phyloP scores from a whole-genome alignment of 2,329 filamentous ascomycete species.

The Botryosphaeria agaves region DNA sequence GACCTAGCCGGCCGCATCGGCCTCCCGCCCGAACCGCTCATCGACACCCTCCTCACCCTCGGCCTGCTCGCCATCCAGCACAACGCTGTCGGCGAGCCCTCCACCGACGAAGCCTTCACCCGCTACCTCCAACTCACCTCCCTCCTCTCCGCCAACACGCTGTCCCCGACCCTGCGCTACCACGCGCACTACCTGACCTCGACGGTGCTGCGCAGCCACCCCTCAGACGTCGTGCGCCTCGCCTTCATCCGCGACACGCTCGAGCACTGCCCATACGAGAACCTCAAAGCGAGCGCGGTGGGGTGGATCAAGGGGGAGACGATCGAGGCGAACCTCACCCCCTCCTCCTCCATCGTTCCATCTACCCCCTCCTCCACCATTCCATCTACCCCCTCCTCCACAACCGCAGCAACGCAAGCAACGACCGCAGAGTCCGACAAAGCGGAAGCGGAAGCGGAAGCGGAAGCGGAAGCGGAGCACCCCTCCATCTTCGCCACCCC shows the following conservation, averaged over 20 bases:
- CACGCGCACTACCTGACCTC: constrained; percentile 31
- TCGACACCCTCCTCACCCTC: constrained; percentile 36
- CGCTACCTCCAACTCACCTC: constrained; percentile 33
- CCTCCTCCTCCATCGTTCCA: constrained; percentile 5
- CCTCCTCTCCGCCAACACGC: constrained; percentile 29
- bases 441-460: not conserved
- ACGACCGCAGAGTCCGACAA: constrained; percentile 3
- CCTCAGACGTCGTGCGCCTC: constrained; percentile 31
- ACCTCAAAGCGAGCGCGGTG: constrained; percentile 38
- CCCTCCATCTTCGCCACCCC: constrained; percentile 29
- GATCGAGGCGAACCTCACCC: constrained; percentile 24
- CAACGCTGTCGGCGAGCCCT: constrained; percentile 25
- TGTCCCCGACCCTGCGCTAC: constrained; percentile 27
- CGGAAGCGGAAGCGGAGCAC: constrained; percentile 2
- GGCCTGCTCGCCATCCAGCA: constrained; percentile 31
- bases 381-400: constrained; percentile 5
- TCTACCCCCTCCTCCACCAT: constrained; percentile 4
- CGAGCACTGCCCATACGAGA: constrained; percentile 34
- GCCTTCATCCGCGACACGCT: constrained; percentile 37
- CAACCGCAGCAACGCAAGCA: constrained; percentile 3
- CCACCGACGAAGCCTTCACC: constrained; percentile 32
- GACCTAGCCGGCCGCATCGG: constrained; percentile 20
- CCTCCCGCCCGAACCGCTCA: constrained; percentile 30
- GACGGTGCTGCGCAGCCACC: constrained; percentile 34
- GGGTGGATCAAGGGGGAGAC: constrained; percentile 45